A percentile compares a stretch with the other conserved stretches of the same genome.
Conservation (phyloP, 768 basidiomycete species). For the Boletus rufocinnamomeus region DNA sequence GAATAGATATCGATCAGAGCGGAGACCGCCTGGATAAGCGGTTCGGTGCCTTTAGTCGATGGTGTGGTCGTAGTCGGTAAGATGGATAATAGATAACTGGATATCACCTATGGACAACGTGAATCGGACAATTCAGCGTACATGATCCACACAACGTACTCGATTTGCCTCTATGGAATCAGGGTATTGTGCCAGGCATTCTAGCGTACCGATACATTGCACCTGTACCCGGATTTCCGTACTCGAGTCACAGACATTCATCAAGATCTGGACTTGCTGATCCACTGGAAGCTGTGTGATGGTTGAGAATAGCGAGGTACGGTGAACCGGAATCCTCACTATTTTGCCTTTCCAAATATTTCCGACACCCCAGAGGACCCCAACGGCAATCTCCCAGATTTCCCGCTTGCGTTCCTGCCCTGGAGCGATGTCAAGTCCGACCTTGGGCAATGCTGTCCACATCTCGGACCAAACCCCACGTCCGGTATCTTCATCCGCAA, state of each 20-base stretch:
- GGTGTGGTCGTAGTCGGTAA: slow-evolving; percentile 46
- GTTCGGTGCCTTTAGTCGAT: slow-evolving; percentile 57
- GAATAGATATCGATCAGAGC: slow-evolving; percentile 93
- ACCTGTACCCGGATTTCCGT: slow-evolving; percentile 60
- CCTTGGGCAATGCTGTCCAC: slow-evolving; percentile 60
- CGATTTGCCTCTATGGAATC: slow-evolving; percentile 58
- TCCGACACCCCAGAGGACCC: slow-evolving; percentile 88
- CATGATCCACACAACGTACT: slow-evolving; percentile 33
- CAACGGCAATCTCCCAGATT: slow-evolving; percentile 78
- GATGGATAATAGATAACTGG: slow-evolving; percentile 65
- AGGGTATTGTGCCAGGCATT: slow-evolving; percentile 75
- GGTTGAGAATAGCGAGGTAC: slow-evolving; percentile 11
- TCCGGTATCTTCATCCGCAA: slow-evolving; percentile 51
- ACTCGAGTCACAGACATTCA: slow-evolving; percentile 61
- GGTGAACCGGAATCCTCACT: slow-evolving; percentile 40
- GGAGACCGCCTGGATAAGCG: slow-evolving; percentile 75
- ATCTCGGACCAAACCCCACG: slow-evolving; percentile 60
- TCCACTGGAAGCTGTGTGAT: slow-evolving; percentile 51
- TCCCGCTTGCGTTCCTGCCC: slow-evolving; percentile 72
- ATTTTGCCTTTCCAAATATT: slow-evolving; percentile 69
- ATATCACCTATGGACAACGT: slow-evolving; percentile 50
- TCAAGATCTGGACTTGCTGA: slow-evolving; percentile 64
- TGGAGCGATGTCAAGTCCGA: slow-evolving; percentile 58
- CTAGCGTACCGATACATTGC: slow-evolving; percentile 83
- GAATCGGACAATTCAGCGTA: neutral